These are phyloP conservation scores for Xylariaceae sp. DNA, from an alignment of 2,329 filamentous ascomycete species.

Conservation along the genomic window DNA sequence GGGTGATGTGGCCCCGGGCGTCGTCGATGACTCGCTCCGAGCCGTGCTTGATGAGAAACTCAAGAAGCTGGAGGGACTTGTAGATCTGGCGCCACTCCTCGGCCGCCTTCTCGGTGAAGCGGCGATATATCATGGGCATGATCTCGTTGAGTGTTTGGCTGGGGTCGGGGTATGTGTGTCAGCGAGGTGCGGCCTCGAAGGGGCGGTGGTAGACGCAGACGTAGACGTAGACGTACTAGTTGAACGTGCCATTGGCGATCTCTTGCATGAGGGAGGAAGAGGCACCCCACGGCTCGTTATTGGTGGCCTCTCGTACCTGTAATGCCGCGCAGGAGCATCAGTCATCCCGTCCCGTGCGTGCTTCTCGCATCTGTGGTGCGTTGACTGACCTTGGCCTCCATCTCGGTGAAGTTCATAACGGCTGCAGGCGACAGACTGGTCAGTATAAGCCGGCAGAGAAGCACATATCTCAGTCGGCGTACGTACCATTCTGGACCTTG, in stretches of 20 bases:
- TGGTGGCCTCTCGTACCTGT: conserved; percentile 92
- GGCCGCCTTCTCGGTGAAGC: conserved; percentile 95
- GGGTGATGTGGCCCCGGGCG: conserved; percentile 85
- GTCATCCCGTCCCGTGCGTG: too few relatives aligned
- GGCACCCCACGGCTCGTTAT: conserved; percentile 96
- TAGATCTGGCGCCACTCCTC: conserved; percentile 99
- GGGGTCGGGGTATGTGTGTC: conserved; percentile 10
- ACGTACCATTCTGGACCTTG: conserved; percentile 88
- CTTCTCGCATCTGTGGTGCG: too few relatives aligned
- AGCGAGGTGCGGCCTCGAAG: background rate
- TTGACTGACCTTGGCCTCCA: conserved; percentile 59
- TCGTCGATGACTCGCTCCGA: conserved; percentile 97
- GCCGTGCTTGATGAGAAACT: conserved; percentile 96
- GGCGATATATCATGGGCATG: conserved; percentile 99
- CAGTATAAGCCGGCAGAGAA: conserved; percentile 1
- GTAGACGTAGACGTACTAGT: conserved; percentile 62
- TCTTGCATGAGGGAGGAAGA: conserved; percentile 87
- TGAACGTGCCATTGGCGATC: conserved; percentile 95
- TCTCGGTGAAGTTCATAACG: conserved; percentile 97
- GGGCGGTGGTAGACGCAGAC: background rate
- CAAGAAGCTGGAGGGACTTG: conserved; percentile 92
- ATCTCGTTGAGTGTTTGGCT: conserved; percentile 97
- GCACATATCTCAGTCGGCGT: background rate
- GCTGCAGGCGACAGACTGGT: conserved; percentile 44
- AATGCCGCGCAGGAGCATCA: too few relatives aligned